A percentile compares a stretch with the other conserved stretches of the same genome.
Conservation (phyloP, 2,329 filamentous ascomycete species). For the Sporothrix sp. region DNA sequence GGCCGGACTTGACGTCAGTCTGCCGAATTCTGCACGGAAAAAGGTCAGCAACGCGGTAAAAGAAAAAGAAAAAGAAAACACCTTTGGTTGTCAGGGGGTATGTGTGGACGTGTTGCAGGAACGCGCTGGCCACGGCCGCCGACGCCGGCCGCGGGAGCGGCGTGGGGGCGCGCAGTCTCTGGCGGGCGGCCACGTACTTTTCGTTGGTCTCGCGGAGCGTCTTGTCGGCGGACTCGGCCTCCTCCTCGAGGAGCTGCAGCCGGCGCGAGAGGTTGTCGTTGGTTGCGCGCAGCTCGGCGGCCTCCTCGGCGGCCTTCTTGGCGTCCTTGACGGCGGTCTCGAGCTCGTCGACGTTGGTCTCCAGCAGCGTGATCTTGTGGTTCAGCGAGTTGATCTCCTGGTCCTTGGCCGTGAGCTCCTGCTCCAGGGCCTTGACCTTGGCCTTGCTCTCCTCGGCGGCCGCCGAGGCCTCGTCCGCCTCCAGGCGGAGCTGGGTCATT, state of each 20-base stretch:
- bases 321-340: constrained; percentile 73
- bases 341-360: constrained; percentile 85
- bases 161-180: background rate
- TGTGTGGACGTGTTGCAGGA: constrained; percentile 14
- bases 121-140: background rate
- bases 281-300: constrained; percentile 72
- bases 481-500: constrained; percentile 89
- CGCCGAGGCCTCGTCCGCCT: constrained; percentile 74
- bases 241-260: constrained; percentile 93
- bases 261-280: constrained; percentile 87
- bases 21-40: constrained; percentile 69
- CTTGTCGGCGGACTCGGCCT: constrained; percentile 94
- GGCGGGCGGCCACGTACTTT: constrained; percentile 59
- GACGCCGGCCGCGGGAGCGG: background rate
- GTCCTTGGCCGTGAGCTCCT: constrained; percentile 77
- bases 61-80: constrained; percentile 15
- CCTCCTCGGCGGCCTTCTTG: constrained; percentile 79
- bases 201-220: constrained; percentile 94
- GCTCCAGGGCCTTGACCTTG: constrained; percentile 83
- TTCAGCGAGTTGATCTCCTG: constrained; percentile 94
- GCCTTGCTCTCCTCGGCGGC: constrained; percentile 80
- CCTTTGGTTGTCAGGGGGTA: constrained; percentile 12
- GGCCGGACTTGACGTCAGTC: constrained; percentile 97
- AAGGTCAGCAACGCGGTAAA: background rate
- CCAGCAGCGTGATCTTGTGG: constrained; percentile 90